Evolutionary conservation across 495 filamentous ascomycete species (phyloP).

Genomic region (Neurospora terricola): DNA sequence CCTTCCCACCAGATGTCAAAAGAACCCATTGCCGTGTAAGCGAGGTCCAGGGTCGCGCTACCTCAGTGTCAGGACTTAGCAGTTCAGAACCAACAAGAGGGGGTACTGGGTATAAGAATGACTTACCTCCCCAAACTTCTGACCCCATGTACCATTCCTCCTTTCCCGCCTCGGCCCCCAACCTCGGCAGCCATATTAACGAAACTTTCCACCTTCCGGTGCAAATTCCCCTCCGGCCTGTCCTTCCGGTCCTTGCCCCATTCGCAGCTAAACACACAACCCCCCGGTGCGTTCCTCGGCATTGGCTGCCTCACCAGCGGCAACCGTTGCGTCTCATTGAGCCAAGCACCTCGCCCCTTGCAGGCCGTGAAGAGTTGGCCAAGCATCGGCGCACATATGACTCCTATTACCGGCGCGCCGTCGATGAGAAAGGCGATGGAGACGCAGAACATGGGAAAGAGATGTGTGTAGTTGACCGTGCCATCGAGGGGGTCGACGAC

Average conservation of each 20-base stretch:
- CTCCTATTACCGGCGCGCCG: slow-evolving; percentile 47
- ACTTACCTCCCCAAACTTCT: slow-evolving; percentile 47
- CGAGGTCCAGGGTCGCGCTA: slow-evolving; percentile 65
- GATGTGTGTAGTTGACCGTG: slow-evolving; percentile 64
- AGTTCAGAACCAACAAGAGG: not conserved
- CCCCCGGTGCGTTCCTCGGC: slow-evolving; percentile 49
- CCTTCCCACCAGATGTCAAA: slow-evolving; percentile 80
- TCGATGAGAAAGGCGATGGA: slow-evolving; percentile 53
- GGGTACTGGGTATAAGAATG: slow-evolving; percentile 1
- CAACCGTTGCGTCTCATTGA: slow-evolving; percentile 49
- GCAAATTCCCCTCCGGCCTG: slow-evolving; percentile 48
- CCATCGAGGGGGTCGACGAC: slow-evolving; percentile 61
- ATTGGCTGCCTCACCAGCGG: slow-evolving; percentile 50
- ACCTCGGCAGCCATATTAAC: slow-evolving; percentile 58
- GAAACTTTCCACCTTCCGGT: slow-evolving; percentile 60
- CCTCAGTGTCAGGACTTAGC: slow-evolving; percentile 1
- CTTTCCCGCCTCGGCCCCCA: slow-evolving; percentile 47
- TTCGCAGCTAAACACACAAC: slow-evolving; percentile 60
- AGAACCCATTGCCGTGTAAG: slow-evolving; percentile 57
- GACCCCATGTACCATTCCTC: slow-evolving; percentile 73
- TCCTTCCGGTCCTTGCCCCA: slow-evolving; percentile 66
- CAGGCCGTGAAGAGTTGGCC: slow-evolving; percentile 56
- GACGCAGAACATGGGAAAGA: slow-evolving; percentile 66
- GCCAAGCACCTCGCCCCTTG: slow-evolving; percentile 51
- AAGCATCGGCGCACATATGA: slow-evolving; percentile 56